Evolutionary conservation across 225 moss, liverwort and hornwort genomes (phyloP).

Genomic region (Sphagnum tenellum): DNA sequence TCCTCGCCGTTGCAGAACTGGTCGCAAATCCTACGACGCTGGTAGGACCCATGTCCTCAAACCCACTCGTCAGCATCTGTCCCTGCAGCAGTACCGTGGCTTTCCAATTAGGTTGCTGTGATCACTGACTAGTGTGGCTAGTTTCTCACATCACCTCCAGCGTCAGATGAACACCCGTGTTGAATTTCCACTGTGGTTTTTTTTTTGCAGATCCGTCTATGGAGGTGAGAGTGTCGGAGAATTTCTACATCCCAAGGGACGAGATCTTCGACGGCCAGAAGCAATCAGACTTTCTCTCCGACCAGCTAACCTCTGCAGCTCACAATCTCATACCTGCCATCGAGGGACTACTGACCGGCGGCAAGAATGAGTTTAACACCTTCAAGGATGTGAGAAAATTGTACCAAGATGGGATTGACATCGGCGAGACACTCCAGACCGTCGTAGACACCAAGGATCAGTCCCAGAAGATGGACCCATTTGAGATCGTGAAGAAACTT

Average conservation of each 20-base stretch:
- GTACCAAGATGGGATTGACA: background rate
- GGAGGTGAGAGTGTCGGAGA: constrained; percentile 11
- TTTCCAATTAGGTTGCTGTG: no score
- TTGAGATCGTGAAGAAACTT: background rate
- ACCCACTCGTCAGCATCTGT: no score
- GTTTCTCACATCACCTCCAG: no score
- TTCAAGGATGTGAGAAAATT: background rate
- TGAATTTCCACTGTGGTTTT: no score
- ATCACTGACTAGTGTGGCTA: no score
- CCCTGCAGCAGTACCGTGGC: no score
- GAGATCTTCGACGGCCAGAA: constrained; percentile 26
- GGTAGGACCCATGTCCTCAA: background rate
- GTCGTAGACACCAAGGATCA: background rate
- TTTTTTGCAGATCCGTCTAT: constrained; percentile 26
- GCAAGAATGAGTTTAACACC: background rate
- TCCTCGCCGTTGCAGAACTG: constrained; percentile 84
- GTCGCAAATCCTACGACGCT: constrained; percentile 35
- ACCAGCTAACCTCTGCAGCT: constrained; percentile 7
- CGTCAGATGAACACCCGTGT: no score
- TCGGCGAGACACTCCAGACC: background rate
- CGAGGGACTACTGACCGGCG: background rate
- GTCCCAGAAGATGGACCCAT: background rate
- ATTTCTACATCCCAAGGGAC: constrained; percentile 29
- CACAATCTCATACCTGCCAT: constrained; percentile 6
- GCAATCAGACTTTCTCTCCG: constrained; percentile 23